Conservation (phyloP, 768 basidiomycete genomes). For the Auriscalpium orientale region DNA sequence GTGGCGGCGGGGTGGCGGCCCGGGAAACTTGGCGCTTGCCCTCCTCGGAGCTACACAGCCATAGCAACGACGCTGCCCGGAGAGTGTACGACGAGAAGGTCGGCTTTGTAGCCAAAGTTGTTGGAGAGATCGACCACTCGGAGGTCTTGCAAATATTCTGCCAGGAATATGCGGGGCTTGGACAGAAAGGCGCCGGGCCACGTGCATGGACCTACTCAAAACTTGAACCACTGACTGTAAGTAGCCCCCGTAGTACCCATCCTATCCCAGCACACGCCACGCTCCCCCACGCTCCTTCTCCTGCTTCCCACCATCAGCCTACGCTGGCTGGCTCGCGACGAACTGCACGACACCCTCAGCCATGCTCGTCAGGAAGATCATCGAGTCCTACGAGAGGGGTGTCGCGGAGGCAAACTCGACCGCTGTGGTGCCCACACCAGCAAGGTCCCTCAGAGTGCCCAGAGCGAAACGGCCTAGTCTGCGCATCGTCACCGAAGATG, state of each 20-base stretch:
- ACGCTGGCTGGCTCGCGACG: background rate
- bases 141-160: slow-evolving; percentile 60
- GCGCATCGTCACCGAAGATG: background rate
- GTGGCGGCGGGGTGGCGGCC: no score
- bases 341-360: background rate
- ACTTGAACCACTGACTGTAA: no score
- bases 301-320: no score
- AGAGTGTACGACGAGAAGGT: slow-evolving; percentile 71
- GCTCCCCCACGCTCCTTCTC: no score
- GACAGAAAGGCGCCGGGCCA: no score
- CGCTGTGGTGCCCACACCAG: background rate
- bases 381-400: background rate
- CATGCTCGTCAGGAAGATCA: background rate
- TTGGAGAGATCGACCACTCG: slow-evolving; percentile 53
- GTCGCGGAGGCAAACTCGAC: background rate
- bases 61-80: slow-evolving; percentile 63
- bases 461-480: background rate
- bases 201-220: no score
- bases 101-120: slow-evolving; percentile 58
- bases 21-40: slow-evolving; percentile 29
- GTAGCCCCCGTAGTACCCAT: no score
- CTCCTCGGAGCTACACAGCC: slow-evolving; percentile 59
- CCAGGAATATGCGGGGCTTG: no score
- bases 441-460: background rate
- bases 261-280: no score